These are phyloP conservation scores for Boletus barrowsii DNA, from an alignment of 768 basidiomycete genomes.

Conservation along the genomic window DNA sequence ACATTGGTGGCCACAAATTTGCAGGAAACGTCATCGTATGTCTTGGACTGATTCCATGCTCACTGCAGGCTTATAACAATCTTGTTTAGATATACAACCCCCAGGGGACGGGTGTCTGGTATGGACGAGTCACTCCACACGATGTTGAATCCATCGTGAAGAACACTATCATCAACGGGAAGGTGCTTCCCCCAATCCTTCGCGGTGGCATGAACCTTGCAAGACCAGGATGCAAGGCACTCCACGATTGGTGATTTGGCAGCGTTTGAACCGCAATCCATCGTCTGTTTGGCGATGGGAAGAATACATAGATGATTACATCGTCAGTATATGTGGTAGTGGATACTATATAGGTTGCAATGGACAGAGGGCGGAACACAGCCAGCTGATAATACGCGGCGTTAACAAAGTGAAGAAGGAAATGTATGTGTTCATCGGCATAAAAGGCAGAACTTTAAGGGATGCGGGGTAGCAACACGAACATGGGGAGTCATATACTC, in stretches of 20 bases:
- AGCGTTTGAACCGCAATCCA: not conserved
- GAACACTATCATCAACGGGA: slow-evolving; percentile 83
- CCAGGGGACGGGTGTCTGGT: slow-evolving; percentile 84
- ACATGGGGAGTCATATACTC: slow-evolving; percentile 12
- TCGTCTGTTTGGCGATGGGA: not conserved
- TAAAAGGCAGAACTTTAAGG: not conserved
- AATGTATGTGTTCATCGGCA: slow-evolving; percentile 4
- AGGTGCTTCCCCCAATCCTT: slow-evolving; percentile 79
- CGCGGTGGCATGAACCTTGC: slow-evolving; percentile 83
- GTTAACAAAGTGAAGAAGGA: slow-evolving; percentile 5
- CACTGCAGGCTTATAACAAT: not conserved
- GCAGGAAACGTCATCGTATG: slow-evolving; percentile 88
- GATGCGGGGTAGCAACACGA: slow-evolving; percentile 6
- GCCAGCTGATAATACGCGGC: slow-evolving; percentile 6
- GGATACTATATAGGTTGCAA: slow-evolving; percentile 21
- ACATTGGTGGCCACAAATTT: slow-evolving; percentile 92
- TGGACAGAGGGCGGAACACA: slow-evolving; percentile 5
- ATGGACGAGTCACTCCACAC: slow-evolving; percentile 89
- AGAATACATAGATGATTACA: slow-evolving; percentile 21
- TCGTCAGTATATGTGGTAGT: slow-evolving; percentile 25
- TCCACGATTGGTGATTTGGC: slow-evolving; percentile 67
- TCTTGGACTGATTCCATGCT: slow-evolving; percentile 15
- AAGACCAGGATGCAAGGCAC: slow-evolving; percentile 59
- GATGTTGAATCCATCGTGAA: slow-evolving; percentile 83
- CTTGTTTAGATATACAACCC: slow-evolving; percentile 75